These are phyloP conservation scores for Paraphaeosphaeria sporulosa DNA, from an alignment of 2,329 filamentous ascomycete species.

Conservation along the genomic window DNA sequence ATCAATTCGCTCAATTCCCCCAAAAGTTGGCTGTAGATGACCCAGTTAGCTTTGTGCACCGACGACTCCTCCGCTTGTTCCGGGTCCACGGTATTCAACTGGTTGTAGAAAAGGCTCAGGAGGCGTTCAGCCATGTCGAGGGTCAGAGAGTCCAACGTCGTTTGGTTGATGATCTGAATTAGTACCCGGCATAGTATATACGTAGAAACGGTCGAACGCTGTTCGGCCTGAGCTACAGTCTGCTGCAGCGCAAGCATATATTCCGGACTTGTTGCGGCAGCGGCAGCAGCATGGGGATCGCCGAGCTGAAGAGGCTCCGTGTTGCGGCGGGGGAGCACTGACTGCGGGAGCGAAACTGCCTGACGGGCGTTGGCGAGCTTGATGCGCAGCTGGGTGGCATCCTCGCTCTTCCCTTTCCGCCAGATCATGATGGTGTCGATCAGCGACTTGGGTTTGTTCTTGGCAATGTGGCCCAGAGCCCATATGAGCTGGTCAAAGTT, in stretches of 20 bases:
- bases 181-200: conserved; percentile 94
- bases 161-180: conserved; percentile 93
- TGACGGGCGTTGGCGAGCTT: conserved; percentile 44
- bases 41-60: conserved; percentile 92
- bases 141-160: conserved; percentile 80
- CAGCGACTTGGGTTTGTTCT: conserved; percentile 89
- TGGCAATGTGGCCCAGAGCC: conserved; percentile 91
- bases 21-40: conserved; percentile 87
- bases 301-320: conserved; percentile 42
- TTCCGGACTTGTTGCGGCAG: conserved; percentile 38
- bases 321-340: conserved; percentile 45
- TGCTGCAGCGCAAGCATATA: conserved; percentile 65
- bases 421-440: conserved; percentile 99
- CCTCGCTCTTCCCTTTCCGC: conserved; percentile 95
- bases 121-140: conserved; percentile 92
- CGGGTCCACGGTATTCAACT: conserved; percentile 86
- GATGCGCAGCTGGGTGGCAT: conserved; percentile 60
- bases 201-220: conserved; percentile 91
- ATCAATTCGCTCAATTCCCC: conserved; percentile 97
- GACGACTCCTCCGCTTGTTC: conserved; percentile 80
- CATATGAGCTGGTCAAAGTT: conserved; percentile 93
- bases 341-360: conserved; percentile 32
- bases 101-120: conserved; percentile 95
- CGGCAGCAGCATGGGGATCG: conserved; percentile 34
- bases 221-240: conserved; percentile 80